A percentile compares a stretch with the other conserved stretches of the same genome.
Conservation (phyloP, 2,329 filamentous ascomycete species). For the Fusarium foetens region DNA sequence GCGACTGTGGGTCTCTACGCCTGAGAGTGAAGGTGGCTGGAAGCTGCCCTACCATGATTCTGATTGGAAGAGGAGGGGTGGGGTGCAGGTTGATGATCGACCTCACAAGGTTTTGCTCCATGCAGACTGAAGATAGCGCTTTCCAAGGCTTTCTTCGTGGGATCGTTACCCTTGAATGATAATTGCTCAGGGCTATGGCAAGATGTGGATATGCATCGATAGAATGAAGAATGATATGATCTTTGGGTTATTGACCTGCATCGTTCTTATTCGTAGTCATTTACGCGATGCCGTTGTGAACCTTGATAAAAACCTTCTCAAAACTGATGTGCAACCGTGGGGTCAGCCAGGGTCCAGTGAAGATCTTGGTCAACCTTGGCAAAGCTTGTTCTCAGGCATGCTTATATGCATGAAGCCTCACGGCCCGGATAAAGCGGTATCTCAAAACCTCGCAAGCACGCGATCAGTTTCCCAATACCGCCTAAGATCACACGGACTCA, state of each 20-base stretch:
- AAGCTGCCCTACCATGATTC: slow-evolving; percentile 81
- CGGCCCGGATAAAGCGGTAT: background rate
- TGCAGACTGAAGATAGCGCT: background rate
- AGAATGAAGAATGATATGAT: background rate
- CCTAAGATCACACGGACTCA: background rate
- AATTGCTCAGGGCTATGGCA: background rate
- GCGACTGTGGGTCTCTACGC: slow-evolving; percentile 82
- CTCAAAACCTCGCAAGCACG: background rate
- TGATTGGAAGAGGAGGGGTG: slow-evolving; percentile 82
- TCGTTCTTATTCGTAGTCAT: background rate
- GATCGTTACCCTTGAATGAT: background rate
- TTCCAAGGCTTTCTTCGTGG: background rate
- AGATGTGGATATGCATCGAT: background rate
- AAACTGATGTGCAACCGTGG: background rate
- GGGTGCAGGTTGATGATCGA: slow-evolving; percentile 47
- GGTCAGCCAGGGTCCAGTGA: background rate
- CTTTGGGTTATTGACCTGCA: background rate
- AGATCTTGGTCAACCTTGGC: background rate
- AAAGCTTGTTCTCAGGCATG: background rate
- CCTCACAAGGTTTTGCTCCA: slow-evolving; percentile 19
- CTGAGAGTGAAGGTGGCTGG: slow-evolving; percentile 84
- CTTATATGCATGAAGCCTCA: background rate
- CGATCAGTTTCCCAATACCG: background rate
- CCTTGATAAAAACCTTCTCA: background rate
- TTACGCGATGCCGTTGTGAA: background rate